A percentile compares a stretch with the other conserved stretches of the same genome.
phyloP scores from a whole-genome alignment of 1,284 basidiomycete genomes.

The Sphagnurus paluster region DNA sequence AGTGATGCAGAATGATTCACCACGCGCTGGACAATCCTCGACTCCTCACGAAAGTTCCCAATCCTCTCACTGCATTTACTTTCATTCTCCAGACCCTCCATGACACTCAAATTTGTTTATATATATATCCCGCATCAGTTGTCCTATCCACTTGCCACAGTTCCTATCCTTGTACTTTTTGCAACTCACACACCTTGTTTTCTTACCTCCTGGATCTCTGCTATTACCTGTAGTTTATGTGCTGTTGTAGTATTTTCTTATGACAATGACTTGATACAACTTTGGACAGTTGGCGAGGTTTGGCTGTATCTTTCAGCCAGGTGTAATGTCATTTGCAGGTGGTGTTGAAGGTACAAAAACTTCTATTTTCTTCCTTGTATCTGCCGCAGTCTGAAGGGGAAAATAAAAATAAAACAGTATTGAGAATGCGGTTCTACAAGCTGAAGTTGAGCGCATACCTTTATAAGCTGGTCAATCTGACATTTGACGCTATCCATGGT shows the following conservation, averaged over 20 bases:
- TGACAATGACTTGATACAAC: slow-evolving; percentile 11
- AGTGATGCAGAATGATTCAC: slow-evolving; percentile 67
- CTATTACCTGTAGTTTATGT: slow-evolving; percentile 15
- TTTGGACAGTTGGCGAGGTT: slow-evolving; percentile 9
- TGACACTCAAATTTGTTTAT: slow-evolving; percentile 15
- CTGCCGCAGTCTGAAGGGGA: slow-evolving; percentile 55
- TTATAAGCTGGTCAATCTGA: slow-evolving; percentile 72
- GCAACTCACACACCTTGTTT: slow-evolving; percentile 12
- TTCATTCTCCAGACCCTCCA: slow-evolving; percentile 5
- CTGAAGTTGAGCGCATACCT: slow-evolving; percentile 42
- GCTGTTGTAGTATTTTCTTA: slow-evolving; percentile 17
- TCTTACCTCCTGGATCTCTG: slow-evolving; percentile 14
- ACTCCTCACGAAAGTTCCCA: too few species aligned
- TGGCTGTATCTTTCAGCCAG: slow-evolving; percentile 17
- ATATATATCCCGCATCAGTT: slow-evolving; percentile 21
- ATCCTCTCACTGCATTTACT: slow-evolving; percentile 12
- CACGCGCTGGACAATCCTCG: too few species aligned
- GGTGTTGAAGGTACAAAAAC: slow-evolving; percentile 56
- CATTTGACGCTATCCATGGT: slow-evolving; percentile 74
- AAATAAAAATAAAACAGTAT: slow-evolving; percentile 9
- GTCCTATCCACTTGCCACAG: slow-evolving; percentile 3
- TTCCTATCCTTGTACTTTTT: slow-evolving; percentile 17
- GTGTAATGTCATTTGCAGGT: slow-evolving; percentile 22
- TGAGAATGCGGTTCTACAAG: slow-evolving; percentile 6
- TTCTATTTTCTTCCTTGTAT: slow-evolving; percentile 73